A percentile compares a stretch with the other conserved stretches of the same genome.
Conservation (phyloP, 257 asterid species). For the Ajuga chamaepitys region DNA sequence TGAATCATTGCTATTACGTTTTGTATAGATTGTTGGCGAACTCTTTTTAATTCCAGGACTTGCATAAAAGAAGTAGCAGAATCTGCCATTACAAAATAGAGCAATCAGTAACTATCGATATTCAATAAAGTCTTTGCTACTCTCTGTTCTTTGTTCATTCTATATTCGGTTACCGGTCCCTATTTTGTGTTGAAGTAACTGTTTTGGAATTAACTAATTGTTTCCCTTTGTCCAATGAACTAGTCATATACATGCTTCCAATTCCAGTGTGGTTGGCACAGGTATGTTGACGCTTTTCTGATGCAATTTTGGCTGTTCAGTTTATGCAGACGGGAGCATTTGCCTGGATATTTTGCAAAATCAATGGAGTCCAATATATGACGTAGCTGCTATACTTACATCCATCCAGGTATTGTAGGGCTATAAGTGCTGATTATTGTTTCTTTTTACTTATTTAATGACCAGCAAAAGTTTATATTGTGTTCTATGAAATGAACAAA, state of each 20-base stretch:
- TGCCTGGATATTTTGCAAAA: constrained; percentile 92
- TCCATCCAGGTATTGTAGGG: constrained; percentile 66
- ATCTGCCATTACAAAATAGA: neutral
- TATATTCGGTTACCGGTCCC: neutral
- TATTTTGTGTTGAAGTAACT: neutral
- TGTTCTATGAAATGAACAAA: neutral
- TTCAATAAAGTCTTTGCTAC: neutral
- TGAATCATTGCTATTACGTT: neutral
- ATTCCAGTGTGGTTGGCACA: neutral
- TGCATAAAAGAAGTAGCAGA: neutral
- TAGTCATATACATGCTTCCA: neutral
- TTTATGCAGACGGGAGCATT: constrained; percentile 94
- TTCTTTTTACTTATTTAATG: neutral
- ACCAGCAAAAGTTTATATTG: neutral
- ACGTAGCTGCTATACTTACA: constrained; percentile 91
- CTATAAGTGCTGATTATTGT: neutral
- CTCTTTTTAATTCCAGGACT: too few relatives aligned
- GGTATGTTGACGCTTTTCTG: neutral
- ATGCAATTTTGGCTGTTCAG: constrained; percentile 27
- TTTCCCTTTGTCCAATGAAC: neutral
- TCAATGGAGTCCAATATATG: constrained; percentile 95
- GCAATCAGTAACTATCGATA: neutral
- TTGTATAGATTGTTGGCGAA: neutral
- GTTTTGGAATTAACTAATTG: too few relatives aligned
- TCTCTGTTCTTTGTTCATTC: neutral